Evolutionary conservation across 228 moss, liverwort and hornwort species (phyloP).

Genomic region (Sphagnum magellanicum): DNA sequence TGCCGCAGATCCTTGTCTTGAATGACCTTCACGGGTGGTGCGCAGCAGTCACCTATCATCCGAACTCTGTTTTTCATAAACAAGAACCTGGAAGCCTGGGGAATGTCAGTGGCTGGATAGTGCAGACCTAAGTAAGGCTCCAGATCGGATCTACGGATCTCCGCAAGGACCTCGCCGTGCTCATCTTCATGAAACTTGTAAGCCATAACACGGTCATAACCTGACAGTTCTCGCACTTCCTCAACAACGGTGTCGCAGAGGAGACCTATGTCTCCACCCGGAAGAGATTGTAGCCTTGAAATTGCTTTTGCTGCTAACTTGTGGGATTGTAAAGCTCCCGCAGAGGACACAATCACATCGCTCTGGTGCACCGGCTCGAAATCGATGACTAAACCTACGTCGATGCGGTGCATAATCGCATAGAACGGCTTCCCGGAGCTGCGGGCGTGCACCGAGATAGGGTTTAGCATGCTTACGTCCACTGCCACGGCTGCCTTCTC

Average conservation of each 20-base stretch:
- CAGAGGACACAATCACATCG: slow-evolving; percentile 61
- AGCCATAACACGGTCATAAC: slow-evolving; percentile 96
- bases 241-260: slow-evolving; percentile 92
- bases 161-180: slow-evolving; percentile 91
- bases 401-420: slow-evolving; percentile 88
- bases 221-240: slow-evolving; percentile 87
- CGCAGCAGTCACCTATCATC: slow-evolving; percentile 75
- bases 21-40: slow-evolving; percentile 58
- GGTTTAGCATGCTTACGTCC: slow-evolving; percentile 90
- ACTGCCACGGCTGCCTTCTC: slow-evolving; percentile 75
- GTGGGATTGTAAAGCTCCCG: slow-evolving; percentile 86
- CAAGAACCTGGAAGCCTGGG: slow-evolving; percentile 92
- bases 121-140: slow-evolving; percentile 87
- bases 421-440: slow-evolving; percentile 86
- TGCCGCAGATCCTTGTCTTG: slow-evolving; percentile 67
- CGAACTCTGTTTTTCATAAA: slow-evolving; percentile 96
- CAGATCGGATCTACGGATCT: slow-evolving; percentile 68
- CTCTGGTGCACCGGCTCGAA: slow-evolving; percentile 67
- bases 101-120: slow-evolving; percentile 96
- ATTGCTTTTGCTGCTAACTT: slow-evolving; percentile 95
- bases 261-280: slow-evolving; percentile 81
- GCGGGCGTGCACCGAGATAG: slow-evolving; percentile 80
- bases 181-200: slow-evolving; percentile 97
- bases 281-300: slow-evolving; percentile 71
- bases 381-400: slow-evolving; percentile 81